Percentiles rank a stretch among this genome's conserved stretches.
These are phyloP conservation scores for Termitomyces sp. DNA, from an alignment of 768 basidiomycete species.

Conservation along the genomic window DNA sequence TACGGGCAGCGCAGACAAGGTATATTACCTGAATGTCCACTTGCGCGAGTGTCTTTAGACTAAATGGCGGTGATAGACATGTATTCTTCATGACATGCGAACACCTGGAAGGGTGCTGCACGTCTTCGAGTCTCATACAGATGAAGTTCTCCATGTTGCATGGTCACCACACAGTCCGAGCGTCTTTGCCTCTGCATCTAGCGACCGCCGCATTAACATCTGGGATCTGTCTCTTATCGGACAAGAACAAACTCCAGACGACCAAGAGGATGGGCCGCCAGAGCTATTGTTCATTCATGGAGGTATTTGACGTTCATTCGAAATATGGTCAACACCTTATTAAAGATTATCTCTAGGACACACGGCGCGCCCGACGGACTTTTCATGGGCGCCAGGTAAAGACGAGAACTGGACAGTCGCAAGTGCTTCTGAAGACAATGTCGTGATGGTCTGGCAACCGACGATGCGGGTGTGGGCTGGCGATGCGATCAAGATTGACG, in stretches of 20 bases:
- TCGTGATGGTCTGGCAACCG: conserved; percentile 97
- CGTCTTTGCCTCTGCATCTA: conserved; percentile 91
- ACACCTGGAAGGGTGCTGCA: conserved; percentile 72
- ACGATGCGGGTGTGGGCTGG: conserved; percentile 93
- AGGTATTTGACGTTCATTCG: conserved; percentile 40
- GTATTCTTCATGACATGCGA: conserved; percentile 84
- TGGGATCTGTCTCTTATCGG: conserved; percentile 95
- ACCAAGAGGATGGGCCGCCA: conserved; percentile 97
- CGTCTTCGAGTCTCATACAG: conserved; percentile 87
- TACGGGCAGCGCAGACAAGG: conserved; percentile 94
- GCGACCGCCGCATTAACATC: conserved; percentile 88
- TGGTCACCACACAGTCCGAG: conserved; percentile 95
- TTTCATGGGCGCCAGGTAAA: conserved; percentile 89
- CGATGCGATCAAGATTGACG: conserved; percentile 79
- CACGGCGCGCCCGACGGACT: conserved; percentile 86
- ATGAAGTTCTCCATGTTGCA: conserved; percentile 88
- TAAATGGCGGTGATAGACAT: conserved; percentile 50
- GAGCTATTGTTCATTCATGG: conserved; percentile 96
- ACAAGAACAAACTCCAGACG: conserved; percentile 94
- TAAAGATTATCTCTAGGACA: conserved; percentile 49
- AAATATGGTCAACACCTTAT: background rate
- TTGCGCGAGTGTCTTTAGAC: background rate
- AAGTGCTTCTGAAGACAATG: conserved; percentile 94
- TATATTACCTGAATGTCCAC: conserved; percentile 21
- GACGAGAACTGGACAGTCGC: conserved; percentile 81